Percentiles rank a stretch among this genome's conserved stretches.
Conservation (phyloP, 2,329 filamentous ascomycete genomes). For the Aspergillus ochraceus region DNA sequence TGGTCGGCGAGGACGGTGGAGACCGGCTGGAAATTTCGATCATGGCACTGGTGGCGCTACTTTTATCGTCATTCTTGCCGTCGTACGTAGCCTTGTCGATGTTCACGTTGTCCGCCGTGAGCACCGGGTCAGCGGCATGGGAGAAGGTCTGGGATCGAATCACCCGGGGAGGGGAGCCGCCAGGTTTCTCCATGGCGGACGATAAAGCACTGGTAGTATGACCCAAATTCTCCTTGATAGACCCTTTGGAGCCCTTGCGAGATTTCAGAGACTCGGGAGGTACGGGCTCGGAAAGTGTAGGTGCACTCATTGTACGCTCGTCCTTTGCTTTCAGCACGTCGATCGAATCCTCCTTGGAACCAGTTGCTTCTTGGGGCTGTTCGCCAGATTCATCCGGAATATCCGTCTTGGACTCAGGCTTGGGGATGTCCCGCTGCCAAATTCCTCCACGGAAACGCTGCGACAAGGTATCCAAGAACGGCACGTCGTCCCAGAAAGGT, state of each 20-base stretch:
- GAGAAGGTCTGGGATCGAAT: constrained; percentile 65
- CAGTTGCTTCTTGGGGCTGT: constrained; percentile 21
- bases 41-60: constrained; percentile 64
- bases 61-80: constrained; percentile 56
- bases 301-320: constrained; percentile 36
- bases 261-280: constrained; percentile 23
- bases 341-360: constrained; percentile 20
- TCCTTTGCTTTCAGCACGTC: constrained; percentile 34
- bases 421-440: constrained; percentile 56
- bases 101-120: constrained; percentile 66
- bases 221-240: constrained; percentile 21
- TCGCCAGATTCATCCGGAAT: constrained; percentile 38
- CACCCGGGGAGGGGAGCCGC: constrained; percentile 52
- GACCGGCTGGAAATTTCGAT: constrained; percentile 66
- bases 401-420: constrained; percentile 39
- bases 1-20: constrained; percentile 54
- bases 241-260: constrained; percentile 29
- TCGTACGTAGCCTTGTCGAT: constrained; percentile 63
- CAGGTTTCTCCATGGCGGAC: constrained; percentile 34
- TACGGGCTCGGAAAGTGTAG: constrained; percentile 28
- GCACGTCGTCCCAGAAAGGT: constrained; percentile 95
- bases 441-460: constrained; percentile 85
- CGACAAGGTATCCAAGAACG: constrained; percentile 78
- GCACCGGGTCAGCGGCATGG: constrained; percentile 61
- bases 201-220: constrained; percentile 22